Conservation (phyloP, 768 basidiomycete species). For the Leccinum obscurum region DNA sequence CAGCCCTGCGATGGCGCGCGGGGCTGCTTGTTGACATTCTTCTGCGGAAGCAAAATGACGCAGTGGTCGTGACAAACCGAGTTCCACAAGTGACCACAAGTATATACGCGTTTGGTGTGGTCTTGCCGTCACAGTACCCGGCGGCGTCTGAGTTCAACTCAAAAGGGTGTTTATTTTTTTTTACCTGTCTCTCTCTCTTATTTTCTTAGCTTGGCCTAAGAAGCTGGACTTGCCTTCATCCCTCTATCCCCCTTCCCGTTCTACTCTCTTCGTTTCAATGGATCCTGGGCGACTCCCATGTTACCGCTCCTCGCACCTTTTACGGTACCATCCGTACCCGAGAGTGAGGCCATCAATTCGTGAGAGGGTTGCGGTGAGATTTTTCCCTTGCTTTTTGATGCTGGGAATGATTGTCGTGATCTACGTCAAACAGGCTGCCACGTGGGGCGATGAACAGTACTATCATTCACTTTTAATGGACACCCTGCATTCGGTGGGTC, state of each 20-base stretch:
- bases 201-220: conserved; percentile 3
- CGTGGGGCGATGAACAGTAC: neutral
- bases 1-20: neutral
- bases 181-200: neutral
- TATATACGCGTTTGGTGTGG: conserved; percentile 25
- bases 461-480: neutral
- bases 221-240: neutral
- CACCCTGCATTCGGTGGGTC: conserved; percentile 1
- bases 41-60: conserved; percentile 19
- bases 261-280: conserved; percentile 12
- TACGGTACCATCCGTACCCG: conserved; percentile 33
- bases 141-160: conserved; percentile 18
- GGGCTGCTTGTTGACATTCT: conserved; percentile 1
- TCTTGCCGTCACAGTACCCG: conserved; percentile 30
- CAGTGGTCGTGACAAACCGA: conserved; percentile 14
- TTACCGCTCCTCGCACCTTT: conserved; percentile 31
- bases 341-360: conserved; percentile 21
- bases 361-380: conserved; percentile 28
- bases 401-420: conserved; percentile 12
- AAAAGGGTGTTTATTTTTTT: conserved; percentile 16
- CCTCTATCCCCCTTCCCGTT: neutral
- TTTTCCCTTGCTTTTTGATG: conserved; percentile 2
- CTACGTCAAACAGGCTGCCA: conserved; percentile 12
- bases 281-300: conserved; percentile 19
- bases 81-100: conserved; percentile 15